Conservation (phyloP, 2,329 filamentous ascomycete genomes). For the Fusarium hainanense region DNA sequence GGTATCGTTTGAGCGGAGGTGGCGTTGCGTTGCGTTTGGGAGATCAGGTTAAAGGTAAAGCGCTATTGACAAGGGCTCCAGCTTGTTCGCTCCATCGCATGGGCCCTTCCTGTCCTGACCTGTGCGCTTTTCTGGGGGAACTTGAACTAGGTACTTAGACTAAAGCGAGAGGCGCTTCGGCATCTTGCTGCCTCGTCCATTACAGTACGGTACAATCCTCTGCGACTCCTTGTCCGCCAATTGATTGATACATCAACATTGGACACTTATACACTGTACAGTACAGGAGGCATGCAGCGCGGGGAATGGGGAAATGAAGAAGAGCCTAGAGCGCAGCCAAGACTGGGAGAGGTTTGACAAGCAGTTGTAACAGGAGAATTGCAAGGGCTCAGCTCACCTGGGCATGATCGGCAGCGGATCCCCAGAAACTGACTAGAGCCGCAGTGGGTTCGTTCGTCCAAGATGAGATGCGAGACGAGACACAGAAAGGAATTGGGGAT, state of each 20-base stretch:
- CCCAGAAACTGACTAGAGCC: slow-evolving; percentile 31
- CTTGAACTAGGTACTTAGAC: neutral
- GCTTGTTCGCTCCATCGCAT: neutral
- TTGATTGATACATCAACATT: neutral
- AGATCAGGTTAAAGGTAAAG: slow-evolving; percentile 41
- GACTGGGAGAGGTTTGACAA: slow-evolving; percentile 8
- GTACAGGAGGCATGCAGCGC: slow-evolving; percentile 31
- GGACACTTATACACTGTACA: neutral
- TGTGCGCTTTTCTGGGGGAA: slow-evolving; percentile 3
- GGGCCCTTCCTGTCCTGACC: neutral
- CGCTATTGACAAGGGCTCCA: slow-evolving; percentile 28
- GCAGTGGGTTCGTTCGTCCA: slow-evolving; percentile 22
- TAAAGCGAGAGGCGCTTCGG: slow-evolving; percentile 9
- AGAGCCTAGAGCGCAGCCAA: slow-evolving; percentile 26
- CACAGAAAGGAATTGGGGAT: slow-evolving; percentile 18
- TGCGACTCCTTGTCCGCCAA: slow-evolving; percentile 30
- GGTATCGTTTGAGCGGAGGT: slow-evolving; percentile 43
- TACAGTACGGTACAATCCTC: neutral
- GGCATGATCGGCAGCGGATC: slow-evolving; percentile 42
- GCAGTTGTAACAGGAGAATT: slow-evolving; percentile 25
- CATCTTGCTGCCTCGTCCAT: slow-evolving; percentile 13
- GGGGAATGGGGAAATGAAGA: slow-evolving; percentile 26
- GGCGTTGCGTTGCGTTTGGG: slow-evolving; percentile 33
- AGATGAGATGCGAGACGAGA: slow-evolving; percentile 2
- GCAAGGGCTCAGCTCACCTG: slow-evolving; percentile 41